phyloP scores from a whole-genome alignment of 2,329 filamentous ascomycete species.

The Penicillium nordicum region DNA sequence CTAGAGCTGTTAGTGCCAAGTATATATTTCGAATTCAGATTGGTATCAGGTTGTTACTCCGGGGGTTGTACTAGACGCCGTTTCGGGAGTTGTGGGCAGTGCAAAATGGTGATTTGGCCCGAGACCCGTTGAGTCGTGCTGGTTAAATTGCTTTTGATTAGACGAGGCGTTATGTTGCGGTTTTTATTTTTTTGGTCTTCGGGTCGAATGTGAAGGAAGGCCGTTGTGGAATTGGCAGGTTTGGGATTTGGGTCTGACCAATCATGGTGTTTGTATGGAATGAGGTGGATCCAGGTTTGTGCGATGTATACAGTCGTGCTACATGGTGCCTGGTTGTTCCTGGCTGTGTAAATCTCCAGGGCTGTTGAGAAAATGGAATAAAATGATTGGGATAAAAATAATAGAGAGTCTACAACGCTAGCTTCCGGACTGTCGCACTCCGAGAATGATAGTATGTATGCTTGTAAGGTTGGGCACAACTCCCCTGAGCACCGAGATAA shows the following conservation, averaged over 20 bases:
- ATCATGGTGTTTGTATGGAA: conserved; percentile 6
- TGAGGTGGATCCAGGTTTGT: conserved; percentile 1
- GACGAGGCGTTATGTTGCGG: not conserved
- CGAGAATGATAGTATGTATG: not conserved
- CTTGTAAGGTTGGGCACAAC: not conserved
- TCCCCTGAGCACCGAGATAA: not conserved
- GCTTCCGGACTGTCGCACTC: not conserved
- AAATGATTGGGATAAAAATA: not conserved
- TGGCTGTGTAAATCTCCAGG: not conserved
- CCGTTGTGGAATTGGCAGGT: conserved; percentile 13
- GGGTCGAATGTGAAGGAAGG: not conserved
- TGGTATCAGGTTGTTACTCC: conserved; percentile 5
- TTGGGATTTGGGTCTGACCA: conserved; percentile 12
- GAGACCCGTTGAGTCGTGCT: not conserved
- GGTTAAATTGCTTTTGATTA: not conserved
- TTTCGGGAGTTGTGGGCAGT: not conserved
- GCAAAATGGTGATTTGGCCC: not conserved
- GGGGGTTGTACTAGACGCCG: conserved; percentile 5
- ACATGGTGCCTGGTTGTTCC: not conserved
- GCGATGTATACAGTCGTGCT: conserved; percentile 1
- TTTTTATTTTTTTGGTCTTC: not conserved
- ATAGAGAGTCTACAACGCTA: not conserved
- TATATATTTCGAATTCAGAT: conserved; percentile 7
- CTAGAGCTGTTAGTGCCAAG: not conserved
- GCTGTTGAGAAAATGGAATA: not conserved